phyloP scores from a whole-genome alignment of 345 rosid species.

The Salix udensis region DNA sequence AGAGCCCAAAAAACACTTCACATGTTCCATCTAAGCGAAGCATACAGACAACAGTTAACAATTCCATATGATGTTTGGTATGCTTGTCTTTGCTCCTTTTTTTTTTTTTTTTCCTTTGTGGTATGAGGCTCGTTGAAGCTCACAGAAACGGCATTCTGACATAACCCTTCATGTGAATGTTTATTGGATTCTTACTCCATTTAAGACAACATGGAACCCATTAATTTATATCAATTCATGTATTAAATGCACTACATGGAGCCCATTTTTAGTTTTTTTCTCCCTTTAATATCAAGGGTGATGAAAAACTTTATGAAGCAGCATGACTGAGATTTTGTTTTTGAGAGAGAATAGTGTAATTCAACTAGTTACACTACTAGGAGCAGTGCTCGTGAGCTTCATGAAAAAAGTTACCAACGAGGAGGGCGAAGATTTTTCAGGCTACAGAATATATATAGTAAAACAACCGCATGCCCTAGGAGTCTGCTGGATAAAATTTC shows the following conservation, averaged over 20 bases:
- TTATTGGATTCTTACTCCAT: neutral
- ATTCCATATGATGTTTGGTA: neutral
- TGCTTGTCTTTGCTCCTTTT: neutral
- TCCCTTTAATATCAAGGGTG: too few relatives aligned
- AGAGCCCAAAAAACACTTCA: neutral
- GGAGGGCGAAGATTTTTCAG: neutral
- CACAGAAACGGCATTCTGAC: neutral
- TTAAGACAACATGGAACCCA: neutral
- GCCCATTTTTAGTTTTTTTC: neutral
- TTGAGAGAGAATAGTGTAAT: too few relatives aligned
- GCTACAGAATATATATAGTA: neutral
- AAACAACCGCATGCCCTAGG: neutral
- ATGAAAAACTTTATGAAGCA: too few relatives aligned
- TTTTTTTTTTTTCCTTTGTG: neutral
- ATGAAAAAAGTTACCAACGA: neutral
- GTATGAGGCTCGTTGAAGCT: neutral
- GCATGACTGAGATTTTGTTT: too few relatives aligned
- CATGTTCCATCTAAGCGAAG: slow-evolving; percentile 9
- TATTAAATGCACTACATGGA: neutral
- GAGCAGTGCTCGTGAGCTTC: neutral
- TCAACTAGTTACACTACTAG: too few relatives aligned
- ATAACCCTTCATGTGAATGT: neutral
- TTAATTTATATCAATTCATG: neutral
- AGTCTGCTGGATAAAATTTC: neutral
- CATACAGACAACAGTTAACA: neutral